Base-by-base conservation (phyloP, 2,329 filamentous ascomycete species). In the Calonectria naviculata region DNA sequence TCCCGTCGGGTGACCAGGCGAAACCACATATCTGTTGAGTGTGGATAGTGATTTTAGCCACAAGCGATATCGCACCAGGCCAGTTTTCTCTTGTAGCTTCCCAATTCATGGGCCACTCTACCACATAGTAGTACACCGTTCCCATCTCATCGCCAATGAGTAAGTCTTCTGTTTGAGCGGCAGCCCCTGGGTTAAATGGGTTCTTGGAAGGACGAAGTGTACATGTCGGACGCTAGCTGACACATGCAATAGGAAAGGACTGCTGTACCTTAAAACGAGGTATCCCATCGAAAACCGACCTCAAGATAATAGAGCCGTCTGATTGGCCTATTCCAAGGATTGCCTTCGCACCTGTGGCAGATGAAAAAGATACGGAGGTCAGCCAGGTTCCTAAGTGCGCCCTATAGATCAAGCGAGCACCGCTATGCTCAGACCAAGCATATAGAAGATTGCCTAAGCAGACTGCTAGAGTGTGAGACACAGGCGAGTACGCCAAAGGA, bases 291-390 rank as follows among this genome's bases (percentile, higher is more conserved):
- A 91, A 89, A 0, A 94, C 89, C 54, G 94, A 95, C 89, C 95
- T 94, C 6, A 99, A 86, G 26, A 90, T 90, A 36, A 98, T 86
- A 28, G 90, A 89, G 1, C 95, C 94, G 78, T 95, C 91, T 15
- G 93, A 94, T 72, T 95, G 90, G 2, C 95, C 95, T 74, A 95
- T 93, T 0, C 95, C 96, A 49, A 99, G 88, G 42, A 99, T 97
- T 15, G 91, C 92, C 78, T 93, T 93, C 24, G 87, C 88, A 1
- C 96, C 96, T 78, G 90, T 85, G 1, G 87, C 82, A 0, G 96
- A 98, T 1, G 97, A 98, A 82, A 98, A 98, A 0, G 94, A 92
- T n/a, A 98, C 83, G 7, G 94, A 95, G 0, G 95, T 98, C 47
- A 99, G 87, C 85, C 91, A 89, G n/a, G 74, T 71, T 31, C 75